A percentile compares a stretch with the other conserved stretches of the same genome.
Conservation (phyloP, 139 green algal species). For the Chlamydomonas sphaeroides region DNA sequence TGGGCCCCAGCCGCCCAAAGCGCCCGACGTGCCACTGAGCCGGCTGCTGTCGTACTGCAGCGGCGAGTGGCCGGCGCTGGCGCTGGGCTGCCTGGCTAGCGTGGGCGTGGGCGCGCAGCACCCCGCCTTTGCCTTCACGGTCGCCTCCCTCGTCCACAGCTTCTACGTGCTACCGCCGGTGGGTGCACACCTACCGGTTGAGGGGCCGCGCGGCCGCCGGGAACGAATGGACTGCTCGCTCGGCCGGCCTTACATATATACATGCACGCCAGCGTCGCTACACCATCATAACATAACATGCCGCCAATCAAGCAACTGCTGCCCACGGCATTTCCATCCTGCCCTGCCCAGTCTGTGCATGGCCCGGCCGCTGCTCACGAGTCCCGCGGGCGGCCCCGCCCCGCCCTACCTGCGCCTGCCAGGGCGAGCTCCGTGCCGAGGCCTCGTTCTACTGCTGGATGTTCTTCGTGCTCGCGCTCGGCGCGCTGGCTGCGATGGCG, state of each 20-base stretch:
- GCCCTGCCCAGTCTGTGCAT: no score
- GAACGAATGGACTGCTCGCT: no score
- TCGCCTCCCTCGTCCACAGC: slow-evolving; percentile 15
- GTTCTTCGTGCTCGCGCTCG: slow-evolving; percentile 73
- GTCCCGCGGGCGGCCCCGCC: no score
- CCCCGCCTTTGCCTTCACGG: slow-evolving; percentile 75
- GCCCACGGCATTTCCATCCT: neutral
- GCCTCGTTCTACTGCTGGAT: slow-evolving; percentile 66
- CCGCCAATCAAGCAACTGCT: no score
- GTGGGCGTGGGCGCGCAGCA: slow-evolving; percentile 64
- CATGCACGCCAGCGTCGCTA: no score
- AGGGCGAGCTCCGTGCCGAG: slow-evolving; percentile 31
- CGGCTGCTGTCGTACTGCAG: slow-evolving; percentile 67
- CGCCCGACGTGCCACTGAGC: slow-evolving; percentile 53
- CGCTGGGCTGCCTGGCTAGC: slow-evolving; percentile 59
- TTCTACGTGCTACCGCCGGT: neutral
- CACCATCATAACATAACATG: no score
- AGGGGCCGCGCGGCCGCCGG: no score
- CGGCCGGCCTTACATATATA: no score
- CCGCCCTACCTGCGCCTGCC: no score
- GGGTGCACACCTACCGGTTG: no score
- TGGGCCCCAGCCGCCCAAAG: slow-evolving; percentile 12
- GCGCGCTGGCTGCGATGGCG: slow-evolving; percentile 49
- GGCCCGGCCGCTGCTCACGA: no score
- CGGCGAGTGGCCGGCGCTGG: slow-evolving; percentile 57